These are phyloP conservation scores for Nicotiana noctiflora DNA, from an alignment of 257 asterid genomes.

Conservation along the genomic window DNA sequence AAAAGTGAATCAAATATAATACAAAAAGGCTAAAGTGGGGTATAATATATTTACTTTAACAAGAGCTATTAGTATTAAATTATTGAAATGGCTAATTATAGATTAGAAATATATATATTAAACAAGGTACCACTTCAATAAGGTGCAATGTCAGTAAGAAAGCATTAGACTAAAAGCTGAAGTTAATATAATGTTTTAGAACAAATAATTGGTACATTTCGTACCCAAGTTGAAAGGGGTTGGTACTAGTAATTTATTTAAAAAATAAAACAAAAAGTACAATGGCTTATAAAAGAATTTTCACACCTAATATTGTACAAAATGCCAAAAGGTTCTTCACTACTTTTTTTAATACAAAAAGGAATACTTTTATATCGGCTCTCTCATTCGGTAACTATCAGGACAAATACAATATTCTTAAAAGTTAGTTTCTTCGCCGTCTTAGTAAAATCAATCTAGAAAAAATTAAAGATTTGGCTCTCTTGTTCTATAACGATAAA, in stretches of 20 bases:
- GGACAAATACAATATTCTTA: too few species aligned
- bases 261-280: not conserved
- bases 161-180: not conserved
- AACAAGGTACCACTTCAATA: not conserved
- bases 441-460: too few species aligned
- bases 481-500: too few species aligned
- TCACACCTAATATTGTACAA: not conserved
- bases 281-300: not conserved
- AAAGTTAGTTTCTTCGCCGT: too few species aligned
- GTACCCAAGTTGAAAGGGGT: not conserved
- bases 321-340: not conserved
- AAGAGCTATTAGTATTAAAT: not conserved
- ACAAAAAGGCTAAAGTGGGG: not conserved
- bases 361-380: too few species aligned
- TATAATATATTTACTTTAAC: not conserved
- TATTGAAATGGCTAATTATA: not conserved
- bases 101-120: not conserved
- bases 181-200: not conserved
- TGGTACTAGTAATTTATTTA: not conserved
- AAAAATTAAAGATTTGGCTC: too few species aligned
- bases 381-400: too few species aligned
- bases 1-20: not conserved
- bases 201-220: conserved; percentile 2
- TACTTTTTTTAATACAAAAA: not conserved
- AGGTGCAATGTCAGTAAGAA: not conserved